Conservation (phyloP, 1,284 basidiomycete species). For the Prillingera fragicola region DNA sequence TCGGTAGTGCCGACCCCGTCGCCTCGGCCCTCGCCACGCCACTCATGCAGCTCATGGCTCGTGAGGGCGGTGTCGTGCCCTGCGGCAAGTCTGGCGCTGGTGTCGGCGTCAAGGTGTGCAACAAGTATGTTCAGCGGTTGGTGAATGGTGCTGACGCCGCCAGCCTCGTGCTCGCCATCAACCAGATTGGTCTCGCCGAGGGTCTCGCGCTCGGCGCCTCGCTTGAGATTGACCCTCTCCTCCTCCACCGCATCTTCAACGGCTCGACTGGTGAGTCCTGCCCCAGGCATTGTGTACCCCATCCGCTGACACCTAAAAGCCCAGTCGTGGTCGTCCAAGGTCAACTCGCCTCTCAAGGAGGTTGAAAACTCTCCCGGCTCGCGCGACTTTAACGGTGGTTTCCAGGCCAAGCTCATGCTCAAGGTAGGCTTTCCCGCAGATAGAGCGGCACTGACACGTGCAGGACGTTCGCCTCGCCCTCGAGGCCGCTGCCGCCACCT, state of each 20-base stretch:
- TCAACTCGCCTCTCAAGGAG: slow-evolving; percentile 38
- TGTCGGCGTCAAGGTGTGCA: slow-evolving; percentile 43
- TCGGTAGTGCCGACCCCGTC: slow-evolving; percentile 27
- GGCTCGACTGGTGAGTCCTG: slow-evolving; percentile 31
- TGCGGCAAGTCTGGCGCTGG: slow-evolving; percentile 41
- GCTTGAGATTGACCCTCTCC: slow-evolving; percentile 33
- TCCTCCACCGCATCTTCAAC: slow-evolving; percentile 41
- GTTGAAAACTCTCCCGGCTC: slow-evolving; percentile 35
- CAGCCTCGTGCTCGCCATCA: slow-evolving; percentile 43
- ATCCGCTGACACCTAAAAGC: slow-evolving; percentile 13
- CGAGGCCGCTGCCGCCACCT: slow-evolving; percentile 29
- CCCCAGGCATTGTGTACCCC: not conserved
- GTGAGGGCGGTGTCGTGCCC: slow-evolving; percentile 32
- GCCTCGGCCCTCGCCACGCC: slow-evolving; percentile 33
- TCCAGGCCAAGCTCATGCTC: slow-evolving; percentile 43
- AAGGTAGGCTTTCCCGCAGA: slow-evolving; percentile 27
- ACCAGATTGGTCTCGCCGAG: slow-evolving; percentile 45
- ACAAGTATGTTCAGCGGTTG: slow-evolving; percentile 33
- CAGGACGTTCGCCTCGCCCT: slow-evolving; percentile 43
- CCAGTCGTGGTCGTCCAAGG: slow-evolving; percentile 41
- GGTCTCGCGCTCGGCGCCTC: slow-evolving; percentile 37
- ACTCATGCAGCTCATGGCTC: slow-evolving; percentile 38
- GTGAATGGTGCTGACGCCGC: not conserved
- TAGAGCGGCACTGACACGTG: not conserved
- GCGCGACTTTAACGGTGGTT: slow-evolving; percentile 34